phyloP scores from a whole-genome alignment of 2,329 filamentous ascomycete species.

The Colletotrichum paranaense region DNA sequence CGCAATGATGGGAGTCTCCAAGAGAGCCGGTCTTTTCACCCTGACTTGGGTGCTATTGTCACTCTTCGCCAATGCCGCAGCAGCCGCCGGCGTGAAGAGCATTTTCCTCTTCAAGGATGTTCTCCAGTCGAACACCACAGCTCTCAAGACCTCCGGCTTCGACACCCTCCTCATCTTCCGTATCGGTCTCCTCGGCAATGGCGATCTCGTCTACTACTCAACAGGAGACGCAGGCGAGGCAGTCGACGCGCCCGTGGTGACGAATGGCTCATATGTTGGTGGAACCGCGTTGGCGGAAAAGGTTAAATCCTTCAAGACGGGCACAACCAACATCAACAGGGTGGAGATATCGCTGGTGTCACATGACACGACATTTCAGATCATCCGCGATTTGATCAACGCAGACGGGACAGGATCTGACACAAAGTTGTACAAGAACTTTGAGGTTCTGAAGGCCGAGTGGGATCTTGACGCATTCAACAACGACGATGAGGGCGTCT shows the following conservation, averaged over 20 bases:
- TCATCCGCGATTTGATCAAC: conserved; percentile 52
- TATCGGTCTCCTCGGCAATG: conserved; percentile 53
- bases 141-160: conserved; percentile 54
- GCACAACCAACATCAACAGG: conserved; percentile 46
- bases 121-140: conserved; percentile 54
- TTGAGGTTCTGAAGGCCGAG: conserved; percentile 50
- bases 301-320: conserved; percentile 49
- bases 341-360: conserved; percentile 58
- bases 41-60: not conserved
- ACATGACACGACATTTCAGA: conserved; percentile 39
- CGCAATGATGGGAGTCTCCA: not conserved
- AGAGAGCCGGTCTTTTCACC: not conserved
- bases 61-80: not conserved
- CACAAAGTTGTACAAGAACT: conserved; percentile 52
- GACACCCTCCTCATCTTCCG: conserved; percentile 57
- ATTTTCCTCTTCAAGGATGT: conserved; percentile 58
- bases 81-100: conserved; percentile 16
- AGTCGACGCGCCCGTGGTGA: conserved; percentile 45
- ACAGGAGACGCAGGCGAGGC: conserved; percentile 51
- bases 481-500: conserved; percentile 58
- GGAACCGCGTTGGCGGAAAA: conserved; percentile 60
- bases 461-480: conserved; percentile 59
- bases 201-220: conserved; percentile 58
- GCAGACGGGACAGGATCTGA: conserved; percentile 46
- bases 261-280: conserved; percentile 56